Evolutionary conservation across 306 rosid genomes (phyloP).

Genomic region (Crataegus laevigata): DNA sequence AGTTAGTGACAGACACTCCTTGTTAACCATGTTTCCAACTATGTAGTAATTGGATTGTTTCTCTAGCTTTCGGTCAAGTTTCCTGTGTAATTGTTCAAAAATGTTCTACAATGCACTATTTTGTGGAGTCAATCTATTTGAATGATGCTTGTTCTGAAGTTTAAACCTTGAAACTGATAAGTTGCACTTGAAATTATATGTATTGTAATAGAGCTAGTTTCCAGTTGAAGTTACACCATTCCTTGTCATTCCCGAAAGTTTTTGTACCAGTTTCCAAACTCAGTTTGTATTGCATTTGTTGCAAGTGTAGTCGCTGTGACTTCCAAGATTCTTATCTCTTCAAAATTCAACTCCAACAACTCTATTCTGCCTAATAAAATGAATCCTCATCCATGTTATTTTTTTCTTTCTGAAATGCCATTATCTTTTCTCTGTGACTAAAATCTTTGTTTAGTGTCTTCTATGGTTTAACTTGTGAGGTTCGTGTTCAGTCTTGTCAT

Average conservation of each 20-base stretch:
- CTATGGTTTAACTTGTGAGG: neutral
- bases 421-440: conserved; percentile 2
- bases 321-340: neutral
- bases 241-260: neutral
- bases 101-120: neutral
- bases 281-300: conserved; percentile 1
- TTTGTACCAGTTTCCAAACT: neutral
- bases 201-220: neutral
- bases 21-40: conserved; percentile 17
- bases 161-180: conserved; percentile 13
- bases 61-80: neutral
- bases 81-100: neutral
- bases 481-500: neutral
- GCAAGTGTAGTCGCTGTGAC: neutral
- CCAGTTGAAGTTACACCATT: conserved; percentile 9
- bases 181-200: conserved; percentile 2
- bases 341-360: conserved; percentile 1
- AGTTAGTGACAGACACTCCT: conserved; percentile 8
- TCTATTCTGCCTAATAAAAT: neutral
- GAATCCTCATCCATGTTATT: neutral
- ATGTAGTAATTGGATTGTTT: conserved; percentile 2
- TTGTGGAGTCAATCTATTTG: conserved; percentile 7
- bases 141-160: conserved; percentile 7
- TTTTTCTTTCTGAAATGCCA: conserved; percentile 14
- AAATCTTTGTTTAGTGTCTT: neutral